Conservation (phyloP, 2,329 filamentous ascomycete species). For the Pseudocercospora musae region DNA sequence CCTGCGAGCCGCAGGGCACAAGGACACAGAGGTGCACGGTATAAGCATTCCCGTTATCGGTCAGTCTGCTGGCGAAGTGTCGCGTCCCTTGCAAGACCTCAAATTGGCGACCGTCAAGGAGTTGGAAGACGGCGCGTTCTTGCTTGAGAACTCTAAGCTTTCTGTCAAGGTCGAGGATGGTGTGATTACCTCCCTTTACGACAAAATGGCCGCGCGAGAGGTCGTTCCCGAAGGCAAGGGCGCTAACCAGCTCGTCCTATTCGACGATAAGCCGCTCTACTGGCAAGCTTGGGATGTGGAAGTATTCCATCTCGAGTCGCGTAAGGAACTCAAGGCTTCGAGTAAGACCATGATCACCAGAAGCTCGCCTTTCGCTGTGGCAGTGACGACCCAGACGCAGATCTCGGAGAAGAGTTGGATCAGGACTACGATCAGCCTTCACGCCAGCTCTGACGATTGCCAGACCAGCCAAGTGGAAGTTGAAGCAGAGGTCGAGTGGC, state of each 20-base stretch:
- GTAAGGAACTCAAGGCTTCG: slow-evolving; percentile 65
- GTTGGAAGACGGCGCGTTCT: slow-evolving; percentile 53
- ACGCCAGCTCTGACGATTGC: slow-evolving; percentile 60
- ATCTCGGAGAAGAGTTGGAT: slow-evolving; percentile 86
- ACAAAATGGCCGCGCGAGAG: slow-evolving; percentile 70
- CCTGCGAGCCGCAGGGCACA: slow-evolving; percentile 1
- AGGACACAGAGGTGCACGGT: background rate
- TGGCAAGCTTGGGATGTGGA: slow-evolving; percentile 99
- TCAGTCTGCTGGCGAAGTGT: slow-evolving; percentile 5
- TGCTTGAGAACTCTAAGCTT: slow-evolving; percentile 75
- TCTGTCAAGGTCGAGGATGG: slow-evolving; percentile 70
- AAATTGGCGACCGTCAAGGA: slow-evolving; percentile 15
- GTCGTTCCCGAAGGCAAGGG: slow-evolving; percentile 69
- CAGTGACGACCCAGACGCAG: slow-evolving; percentile 76
- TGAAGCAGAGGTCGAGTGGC: slow-evolving; percentile 88
- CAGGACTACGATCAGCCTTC: slow-evolving; percentile 78
- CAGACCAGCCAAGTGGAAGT: slow-evolving; percentile 72
- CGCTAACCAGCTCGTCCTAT: slow-evolving; percentile 88
- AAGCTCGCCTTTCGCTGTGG: slow-evolving; percentile 69
- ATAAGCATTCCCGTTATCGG: slow-evolving; percentile 11
- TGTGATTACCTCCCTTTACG: slow-evolving; percentile 78
- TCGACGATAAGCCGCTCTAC: slow-evolving; percentile 94
- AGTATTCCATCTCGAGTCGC: slow-evolving; percentile 87
- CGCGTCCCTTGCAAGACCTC: background rate
- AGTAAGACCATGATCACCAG: slow-evolving; percentile 69